Evolutionary conservation across 345 rosid species (phyloP), one percentile per base, ranked within the genome.

Genomic region (Rhizophora mangle): DNA sequence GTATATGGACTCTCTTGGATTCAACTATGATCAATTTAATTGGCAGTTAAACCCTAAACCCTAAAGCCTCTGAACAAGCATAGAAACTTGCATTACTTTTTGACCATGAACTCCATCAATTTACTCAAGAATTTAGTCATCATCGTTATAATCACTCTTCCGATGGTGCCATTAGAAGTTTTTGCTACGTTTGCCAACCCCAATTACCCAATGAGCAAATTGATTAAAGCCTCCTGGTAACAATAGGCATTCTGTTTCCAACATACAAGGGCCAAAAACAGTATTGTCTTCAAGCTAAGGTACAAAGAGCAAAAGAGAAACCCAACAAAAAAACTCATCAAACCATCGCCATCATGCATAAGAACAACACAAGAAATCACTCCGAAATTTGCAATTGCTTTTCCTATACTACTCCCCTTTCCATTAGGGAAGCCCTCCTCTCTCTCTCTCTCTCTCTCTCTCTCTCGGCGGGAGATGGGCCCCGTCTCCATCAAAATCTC

Each of bases 401-500:
- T 76, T 68, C 80, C 69, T 72, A 75, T 69, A 72, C 71, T 60
- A 63, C 59, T 54, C 9, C 39, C 67, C 64, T 62, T 6, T 32
- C 4, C n/a, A 20, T 2, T 24, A 3, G 13, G 11, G 19, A 27
- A 36, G 0, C 10, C 39, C 34, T 8, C 5, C 8, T 15, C 24
- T 49, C 47, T 37, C 62, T 39, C 64, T 21, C 64, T 21, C 13
- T 49, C 43, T 36, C 53, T 54, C 6, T 70, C 58, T 61, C 58
- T 59, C 15, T 22, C 62, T 76, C 69, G 86, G 88, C 80, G 88
- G 88, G 88, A 79, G 74, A 22, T 66, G 72, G 87, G 77, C 29
- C 80, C 86, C 84, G 78, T 47, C 34, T 66, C 34, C 62, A 82
- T 84, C 89, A 77, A 85, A 79, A 81, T 79, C 87, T 82, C 87